Percentiles rank a stretch among this genome's conserved stretches.
These are phyloP conservation scores for Didymellaceae sp. DNA, from an alignment of 2,329 filamentous ascomycete genomes.

Conservation along the genomic window DNA sequence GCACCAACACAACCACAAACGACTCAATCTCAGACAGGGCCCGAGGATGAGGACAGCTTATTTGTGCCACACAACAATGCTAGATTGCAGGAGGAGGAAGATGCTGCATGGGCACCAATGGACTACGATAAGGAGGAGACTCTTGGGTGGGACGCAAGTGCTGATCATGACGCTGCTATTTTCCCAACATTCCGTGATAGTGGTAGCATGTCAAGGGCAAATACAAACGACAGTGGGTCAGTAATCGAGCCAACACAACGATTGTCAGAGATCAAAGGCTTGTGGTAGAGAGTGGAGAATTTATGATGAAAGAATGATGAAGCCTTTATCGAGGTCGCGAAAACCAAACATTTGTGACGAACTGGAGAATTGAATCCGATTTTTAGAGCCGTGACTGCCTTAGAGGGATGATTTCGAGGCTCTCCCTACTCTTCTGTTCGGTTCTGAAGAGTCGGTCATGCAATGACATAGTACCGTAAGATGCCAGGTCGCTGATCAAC, in stretches of 20 bases:
- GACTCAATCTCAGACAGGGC: constrained; percentile 37
- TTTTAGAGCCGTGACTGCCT: neutral
- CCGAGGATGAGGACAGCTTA: constrained; percentile 69
- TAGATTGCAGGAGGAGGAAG: constrained; percentile 62
- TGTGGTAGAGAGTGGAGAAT: constrained; percentile 34
- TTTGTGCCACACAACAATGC: constrained; percentile 72
- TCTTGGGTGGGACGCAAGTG: constrained; percentile 76
- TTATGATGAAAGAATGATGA: neutral
- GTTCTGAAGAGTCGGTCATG: too few species aligned
- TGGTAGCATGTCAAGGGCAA: constrained; percentile 35
- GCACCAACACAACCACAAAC: constrained; percentile 6
- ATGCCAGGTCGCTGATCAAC: too few species aligned
- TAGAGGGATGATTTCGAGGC: too few species aligned
- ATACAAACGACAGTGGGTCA: constrained; percentile 36
- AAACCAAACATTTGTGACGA: too few species aligned
- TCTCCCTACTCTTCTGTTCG: too few species aligned
- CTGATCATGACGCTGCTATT: constrained; percentile 52
- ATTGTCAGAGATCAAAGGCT: constrained; percentile 63
- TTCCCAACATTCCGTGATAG: constrained; percentile 56
- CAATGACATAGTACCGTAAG: too few species aligned
- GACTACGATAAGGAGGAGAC: constrained; percentile 70
- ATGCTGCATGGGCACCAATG: constrained; percentile 74
- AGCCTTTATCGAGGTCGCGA: neutral
- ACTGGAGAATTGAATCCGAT: too few species aligned
- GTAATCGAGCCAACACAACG: constrained; percentile 75